Evolutionary conservation across 192 early-diverging fungal genomes (phyloP), one percentile per base, ranked within the genome.

Genomic region (Endogone sp.): DNA sequence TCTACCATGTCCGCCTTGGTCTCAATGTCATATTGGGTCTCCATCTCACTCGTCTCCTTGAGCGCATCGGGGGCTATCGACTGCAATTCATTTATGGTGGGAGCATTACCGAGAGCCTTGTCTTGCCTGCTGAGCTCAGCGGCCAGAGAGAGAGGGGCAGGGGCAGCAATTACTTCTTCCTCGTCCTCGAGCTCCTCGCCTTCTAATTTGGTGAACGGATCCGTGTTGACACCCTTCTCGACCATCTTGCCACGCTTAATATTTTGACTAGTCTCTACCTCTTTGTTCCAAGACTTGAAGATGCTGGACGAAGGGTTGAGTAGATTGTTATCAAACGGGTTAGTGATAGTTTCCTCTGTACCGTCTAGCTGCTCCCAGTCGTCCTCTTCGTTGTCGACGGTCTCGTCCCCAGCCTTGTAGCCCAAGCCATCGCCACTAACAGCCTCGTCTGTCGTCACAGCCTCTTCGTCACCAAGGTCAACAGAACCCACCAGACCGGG

Each of bases 1-100:
- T 58, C 22, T n/a, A 61, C 28, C 13, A 31, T 22, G 29, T 72
- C 68, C 6, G 27, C 60, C 63, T 63, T 63, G 13, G 75, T 72
- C 29, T 71, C 71, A 2, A 20, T 60, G 11, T 25, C 28, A 61
- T 27, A 27, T 2, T 61, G 60, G 21, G 60, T 61, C 60, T 61
- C 60, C 21, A 27, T 61, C 10, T 61, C 60, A 20, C 10, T 20
- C 8, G 60, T 61, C 68, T 77, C 72, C 29, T 73, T 73, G 2
- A 71, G 72, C 37, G 72, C 71, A 9, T 70, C 72, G 68, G 70
- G 71, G 3, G 64, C 37, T 28, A 72, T 71, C 55, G 72, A 72
- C 25, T 77, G 71, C 55, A 63, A 70, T 58, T 66, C 72, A 27
- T 77, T 72, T 3, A 44, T 44, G 10, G 55, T 2, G 4, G 67